Evolutionary conservation across 768 basidiomycete species (phyloP), one percentile per base, ranked within the genome.

Genomic region (Xanthoconium stramineum): DNA sequence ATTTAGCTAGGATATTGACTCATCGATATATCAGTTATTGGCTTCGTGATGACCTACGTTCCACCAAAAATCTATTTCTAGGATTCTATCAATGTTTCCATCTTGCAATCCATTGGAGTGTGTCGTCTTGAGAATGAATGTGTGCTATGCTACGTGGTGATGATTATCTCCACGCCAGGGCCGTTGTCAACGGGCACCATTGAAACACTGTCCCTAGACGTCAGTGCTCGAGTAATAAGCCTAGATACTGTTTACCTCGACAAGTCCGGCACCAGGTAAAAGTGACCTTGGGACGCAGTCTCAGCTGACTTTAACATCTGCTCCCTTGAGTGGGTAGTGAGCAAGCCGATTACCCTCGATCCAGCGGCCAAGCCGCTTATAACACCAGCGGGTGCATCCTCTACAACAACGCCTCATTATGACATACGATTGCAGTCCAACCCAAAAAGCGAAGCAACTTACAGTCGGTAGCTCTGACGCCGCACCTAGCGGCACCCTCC

Each of bases 301-400:
- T 89, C 83, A 39, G 77, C 64, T 12, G 81, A 81, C 8, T 78
- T 84, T 59, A 85, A 76, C 59, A 98, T 76, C 61, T 86, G 82
- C 55, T 84, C 82, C 49, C 82, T 76, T 28, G 79, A 78, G 70
- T 96, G 94, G 6, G 87, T 85, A 1, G 95, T 98, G 56, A 91
- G 77, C 30, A 97, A 73, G 2, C 83, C 96, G 47, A 98, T 76
- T 0, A 91, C 93, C 67, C 81, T 89, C 69, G 89, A 87, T 14
- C 96, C 94, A 6, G 93, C 91, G 0, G 86, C 81, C 44, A 82
- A 76, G 12, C 94, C 94, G 56, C 92, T 89, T 39, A 75, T 76
- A 63, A 98, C 78, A 19, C 94, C 95, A 15, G 83, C 83, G 1
- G 94, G 94, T 3, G 95, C 91, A 73, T 98, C 96, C 68, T 96